Evolutionary conservation across 495 filamentous ascomycete genomes (phyloP).

Genomic region (Lentithecium fluviatile): DNA sequence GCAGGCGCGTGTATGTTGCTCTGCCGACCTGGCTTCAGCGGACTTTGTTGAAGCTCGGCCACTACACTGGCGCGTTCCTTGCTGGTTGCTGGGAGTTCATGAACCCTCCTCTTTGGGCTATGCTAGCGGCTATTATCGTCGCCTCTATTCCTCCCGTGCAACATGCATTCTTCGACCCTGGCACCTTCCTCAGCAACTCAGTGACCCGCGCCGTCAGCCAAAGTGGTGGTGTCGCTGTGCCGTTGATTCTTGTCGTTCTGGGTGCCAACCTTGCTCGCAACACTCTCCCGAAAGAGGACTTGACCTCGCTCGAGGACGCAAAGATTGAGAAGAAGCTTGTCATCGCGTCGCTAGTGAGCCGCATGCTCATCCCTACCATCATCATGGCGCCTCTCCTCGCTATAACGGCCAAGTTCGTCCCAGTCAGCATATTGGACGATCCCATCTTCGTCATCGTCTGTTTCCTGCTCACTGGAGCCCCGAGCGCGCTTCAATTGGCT

Average conservation of each 20-base stretch:
- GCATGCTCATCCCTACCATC: slow-evolving; percentile 89
- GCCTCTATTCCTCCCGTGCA: slow-evolving; percentile 88
- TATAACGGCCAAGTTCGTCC: slow-evolving; percentile 85
- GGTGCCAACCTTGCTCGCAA: slow-evolving; percentile 79
- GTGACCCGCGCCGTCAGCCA: slow-evolving; percentile 84
- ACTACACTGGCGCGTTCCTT: slow-evolving; percentile 53
- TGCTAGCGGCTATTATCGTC: slow-evolving; percentile 83
- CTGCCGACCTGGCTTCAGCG: slow-evolving; percentile 63
- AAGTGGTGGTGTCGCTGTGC: slow-evolving; percentile 87
- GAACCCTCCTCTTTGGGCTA: slow-evolving; percentile 98
- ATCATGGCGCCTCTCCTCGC: slow-evolving; percentile 94
- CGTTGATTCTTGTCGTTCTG: slow-evolving; percentile 92
- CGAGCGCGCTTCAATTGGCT: slow-evolving; percentile 89
- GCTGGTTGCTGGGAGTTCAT: slow-evolving; percentile 83
- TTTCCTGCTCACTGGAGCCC: slow-evolving; percentile 91
- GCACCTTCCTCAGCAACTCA: slow-evolving; percentile 88
- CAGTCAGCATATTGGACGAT: slow-evolving; percentile 91
- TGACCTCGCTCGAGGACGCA: slow-evolving; percentile 49
- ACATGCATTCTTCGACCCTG: slow-evolving; percentile 79
- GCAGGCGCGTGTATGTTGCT: slow-evolving; percentile 40
- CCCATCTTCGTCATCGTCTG: slow-evolving; percentile 98
- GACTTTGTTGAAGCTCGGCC: slow-evolving; percentile 47
- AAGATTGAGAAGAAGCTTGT: slow-evolving; percentile 73
- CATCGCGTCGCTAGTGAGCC: slow-evolving; percentile 76
- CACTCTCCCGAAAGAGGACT: slow-evolving; percentile 56